phyloP scores from a whole-genome alignment of 495 filamentous ascomycete species.

The Neurospora tetraspora region DNA sequence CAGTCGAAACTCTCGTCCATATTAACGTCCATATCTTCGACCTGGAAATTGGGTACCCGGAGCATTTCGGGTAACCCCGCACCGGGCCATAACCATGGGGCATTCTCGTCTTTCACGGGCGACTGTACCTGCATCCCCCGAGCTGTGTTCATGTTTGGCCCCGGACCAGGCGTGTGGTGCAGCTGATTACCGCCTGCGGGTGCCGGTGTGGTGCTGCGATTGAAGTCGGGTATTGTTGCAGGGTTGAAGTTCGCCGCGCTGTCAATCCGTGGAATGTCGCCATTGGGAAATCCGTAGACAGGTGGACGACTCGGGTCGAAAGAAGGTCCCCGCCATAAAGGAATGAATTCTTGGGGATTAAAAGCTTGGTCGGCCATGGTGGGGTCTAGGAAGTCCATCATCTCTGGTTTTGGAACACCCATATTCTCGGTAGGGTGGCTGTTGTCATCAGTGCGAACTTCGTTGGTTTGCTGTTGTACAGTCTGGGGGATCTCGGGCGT shows the following conservation, averaged over 20 bases:
- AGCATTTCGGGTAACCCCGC: slow-evolving; percentile 9
- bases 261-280: neutral
- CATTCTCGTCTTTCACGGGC: slow-evolving; percentile 17
- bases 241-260: neutral
- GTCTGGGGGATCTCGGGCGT: neutral
- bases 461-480: neutral
- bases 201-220: slow-evolving; percentile 1
- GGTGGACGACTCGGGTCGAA: neutral
- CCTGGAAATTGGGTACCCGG: slow-evolving; percentile 12
- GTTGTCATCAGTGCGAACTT: neutral
- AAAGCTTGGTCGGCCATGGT: slow-evolving; percentile 28
- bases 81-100: slow-evolving; percentile 35
- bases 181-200: neutral
- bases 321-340: slow-evolving; percentile 3
- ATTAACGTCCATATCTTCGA: slow-evolving; percentile 30
- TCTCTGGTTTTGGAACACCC: slow-evolving; percentile 2
- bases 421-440: neutral
- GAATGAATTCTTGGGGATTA: slow-evolving; percentile 10
- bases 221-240: slow-evolving; percentile 1
- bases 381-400: slow-evolving; percentile 23
- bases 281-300: slow-evolving; percentile 3
- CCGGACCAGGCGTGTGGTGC: neutral
- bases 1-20: slow-evolving; percentile 36
- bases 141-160: neutral
- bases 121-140: neutral